Evolutionary conservation across 352 stramenopile species (phyloP).

Genomic region (Pythium angustatum): DNA sequence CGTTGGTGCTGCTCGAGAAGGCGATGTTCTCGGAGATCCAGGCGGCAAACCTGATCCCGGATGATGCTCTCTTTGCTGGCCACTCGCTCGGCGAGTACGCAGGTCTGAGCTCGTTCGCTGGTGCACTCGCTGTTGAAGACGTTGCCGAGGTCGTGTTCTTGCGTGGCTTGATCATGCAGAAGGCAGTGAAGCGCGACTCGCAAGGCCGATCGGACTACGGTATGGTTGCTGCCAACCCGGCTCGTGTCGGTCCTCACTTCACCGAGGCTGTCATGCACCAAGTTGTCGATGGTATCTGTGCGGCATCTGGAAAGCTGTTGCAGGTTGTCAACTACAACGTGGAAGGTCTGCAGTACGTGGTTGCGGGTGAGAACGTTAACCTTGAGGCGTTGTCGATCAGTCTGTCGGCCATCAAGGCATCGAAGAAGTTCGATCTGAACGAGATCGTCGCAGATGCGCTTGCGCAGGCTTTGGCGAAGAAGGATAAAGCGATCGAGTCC

Average conservation of each 20-base stretch:
- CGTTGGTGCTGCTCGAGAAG: constrained; percentile 83
- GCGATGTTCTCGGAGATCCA: constrained; percentile 85
- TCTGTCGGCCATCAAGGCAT: constrained; percentile 49
- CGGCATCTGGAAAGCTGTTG: constrained; percentile 64
- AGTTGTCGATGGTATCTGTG: constrained; percentile 68
- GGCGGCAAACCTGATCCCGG: constrained; percentile 61
- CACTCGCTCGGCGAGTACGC: constrained; percentile 91
- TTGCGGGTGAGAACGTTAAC: constrained; percentile 81
- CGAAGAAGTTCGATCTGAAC: constrained; percentile 40
- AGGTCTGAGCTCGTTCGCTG: constrained; percentile 75
- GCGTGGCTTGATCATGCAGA: constrained; percentile 53
- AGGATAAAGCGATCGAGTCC: constrained; percentile 52
- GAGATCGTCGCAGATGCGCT: constrained; percentile 60
- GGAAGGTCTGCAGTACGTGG: constrained; percentile 80
- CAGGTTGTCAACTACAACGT: constrained; percentile 92
- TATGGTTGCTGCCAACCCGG: constrained; percentile 88
- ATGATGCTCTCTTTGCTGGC: constrained; percentile 78
- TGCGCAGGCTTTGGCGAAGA: constrained; percentile 52
- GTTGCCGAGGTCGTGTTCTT: constrained; percentile 86
- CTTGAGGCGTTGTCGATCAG: constrained; percentile 75
- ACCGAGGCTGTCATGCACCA: constrained; percentile 66
- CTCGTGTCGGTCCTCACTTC: constrained; percentile 68
- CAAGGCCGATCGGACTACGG: constrained; percentile 78
- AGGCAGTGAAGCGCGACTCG: constrained; percentile 42
- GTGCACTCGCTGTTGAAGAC: constrained; percentile 66